phyloP scores from a whole-genome alignment of 2,329 filamentous ascomycete genomes.

The Sporothrix pseudoabietina region DNA sequence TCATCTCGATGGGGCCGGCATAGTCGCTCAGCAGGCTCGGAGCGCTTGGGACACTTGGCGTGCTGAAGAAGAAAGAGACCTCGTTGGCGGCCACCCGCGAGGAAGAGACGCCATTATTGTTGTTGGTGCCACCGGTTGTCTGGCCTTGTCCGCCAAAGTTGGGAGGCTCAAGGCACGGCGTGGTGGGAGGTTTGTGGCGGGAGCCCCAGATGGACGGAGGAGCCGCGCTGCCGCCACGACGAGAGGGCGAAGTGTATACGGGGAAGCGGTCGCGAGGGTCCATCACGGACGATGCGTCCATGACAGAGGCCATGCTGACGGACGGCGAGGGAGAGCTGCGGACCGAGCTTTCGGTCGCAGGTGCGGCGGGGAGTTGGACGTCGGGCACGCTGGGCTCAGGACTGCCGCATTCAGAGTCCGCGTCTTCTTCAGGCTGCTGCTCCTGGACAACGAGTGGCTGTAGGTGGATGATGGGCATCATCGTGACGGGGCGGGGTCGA shows the following conservation, averaged over 20 bases:
- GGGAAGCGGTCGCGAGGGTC: slow-evolving; percentile 1
- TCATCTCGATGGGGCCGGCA: neutral
- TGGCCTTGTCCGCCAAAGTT: neutral
- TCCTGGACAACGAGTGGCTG: neutral
- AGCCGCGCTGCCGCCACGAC: neutral
- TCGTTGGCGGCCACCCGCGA: neutral
- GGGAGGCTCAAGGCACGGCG: slow-evolving; percentile 28
- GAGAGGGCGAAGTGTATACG: slow-evolving; percentile 26
- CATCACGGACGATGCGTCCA: neutral
- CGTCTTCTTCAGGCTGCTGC: neutral
- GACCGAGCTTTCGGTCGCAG: slow-evolving; percentile 7
- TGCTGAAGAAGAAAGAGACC: slow-evolving; percentile 23
- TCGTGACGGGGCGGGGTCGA: neutral
- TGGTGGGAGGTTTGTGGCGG: slow-evolving; percentile 29
- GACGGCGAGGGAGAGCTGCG: slow-evolving; percentile 30
- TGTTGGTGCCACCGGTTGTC: neutral
- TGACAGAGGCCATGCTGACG: neutral
- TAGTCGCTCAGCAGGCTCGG: neutral
- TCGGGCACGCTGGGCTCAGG: neutral
- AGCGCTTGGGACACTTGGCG: slow-evolving; percentile 15
- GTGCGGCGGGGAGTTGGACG: neutral
- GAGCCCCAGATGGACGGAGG: slow-evolving; percentile 31
- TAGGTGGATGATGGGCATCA: neutral
- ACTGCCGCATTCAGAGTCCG: neutral
- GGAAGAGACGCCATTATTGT: neutral